phyloP scores from a whole-genome alignment of 441 rosid genomes.

The Flueggea neowawraea region DNA sequence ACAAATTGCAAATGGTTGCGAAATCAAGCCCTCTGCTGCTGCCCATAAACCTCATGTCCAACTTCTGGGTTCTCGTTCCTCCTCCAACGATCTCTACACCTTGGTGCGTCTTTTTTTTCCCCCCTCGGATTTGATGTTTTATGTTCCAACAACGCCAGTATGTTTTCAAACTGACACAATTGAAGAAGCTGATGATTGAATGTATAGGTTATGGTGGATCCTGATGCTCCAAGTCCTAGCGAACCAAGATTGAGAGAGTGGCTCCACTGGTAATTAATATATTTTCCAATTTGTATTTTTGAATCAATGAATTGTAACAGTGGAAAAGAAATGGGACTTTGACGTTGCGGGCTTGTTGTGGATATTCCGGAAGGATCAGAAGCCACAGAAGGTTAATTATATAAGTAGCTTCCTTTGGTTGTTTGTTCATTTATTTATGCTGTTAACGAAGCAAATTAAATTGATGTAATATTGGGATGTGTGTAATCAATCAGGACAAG shows the following conservation, averaged over 20 bases:
- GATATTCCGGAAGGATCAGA: conserved; percentile 86
- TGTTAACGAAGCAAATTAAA: not conserved
- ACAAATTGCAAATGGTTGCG: conserved; percentile 78
- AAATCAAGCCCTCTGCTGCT: conserved; percentile 76
- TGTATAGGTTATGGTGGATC: conserved; percentile 76
- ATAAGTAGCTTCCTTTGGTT: no score
- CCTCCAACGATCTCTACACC: conserved; percentile 53
- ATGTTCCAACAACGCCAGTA: not conserved
- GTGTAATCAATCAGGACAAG: conserved; percentile 38
- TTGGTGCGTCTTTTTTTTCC: conserved; percentile 30
- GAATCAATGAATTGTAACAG: not conserved
- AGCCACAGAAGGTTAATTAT: conserved; percentile 40
- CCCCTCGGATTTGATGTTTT: not conserved
- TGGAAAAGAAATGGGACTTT: not conserved
- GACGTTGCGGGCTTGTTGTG: conserved; percentile 59
- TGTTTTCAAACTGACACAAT: not conserved
- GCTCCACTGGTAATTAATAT: conserved; percentile 65
- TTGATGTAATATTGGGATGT: no score
- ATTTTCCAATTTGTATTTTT: not conserved
- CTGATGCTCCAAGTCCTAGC: conserved; percentile 96
- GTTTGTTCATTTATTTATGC: not conserved
- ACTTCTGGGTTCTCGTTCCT: conserved; percentile 40
- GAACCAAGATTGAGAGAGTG: conserved; percentile 86
- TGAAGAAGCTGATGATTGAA: not conserved
- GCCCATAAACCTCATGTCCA: conserved; percentile 45